Evolutionary conservation across 2,329 filamentous ascomycete species (phyloP), one percentile per base, ranked within the genome.

Genomic region (Ramichloridium luteum): DNA sequence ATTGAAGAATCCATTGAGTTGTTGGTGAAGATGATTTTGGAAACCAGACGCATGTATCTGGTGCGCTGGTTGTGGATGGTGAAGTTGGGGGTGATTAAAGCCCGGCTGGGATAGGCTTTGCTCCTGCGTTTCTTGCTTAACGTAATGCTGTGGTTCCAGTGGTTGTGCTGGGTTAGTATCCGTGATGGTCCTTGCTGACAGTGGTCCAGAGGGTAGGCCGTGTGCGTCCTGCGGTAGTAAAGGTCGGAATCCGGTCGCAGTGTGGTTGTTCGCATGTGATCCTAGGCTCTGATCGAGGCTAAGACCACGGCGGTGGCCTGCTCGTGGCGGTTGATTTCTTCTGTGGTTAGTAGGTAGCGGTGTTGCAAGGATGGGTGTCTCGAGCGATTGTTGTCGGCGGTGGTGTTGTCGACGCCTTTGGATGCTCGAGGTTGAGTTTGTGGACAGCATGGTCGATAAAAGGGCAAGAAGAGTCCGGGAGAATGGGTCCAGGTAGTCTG

Each of bases 381-480:
- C 81, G 62, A 82, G 81, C 57, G 85, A 93, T 53, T 82, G 78
- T 67, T 93, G 84, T 64, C 85, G 80, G 59, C 82, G 73, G 64
- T 93, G 84, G 61, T 74, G 70, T 63, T 74, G 73, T 58, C 77
- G 73, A 59, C 76, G 76, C 60, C 71, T 70, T 57, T 82, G 77
- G 66, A 83, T 74, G 67, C 68, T 75, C 62, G 69, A 74, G 54
- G 72, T 67, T 57, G 73, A 67, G 66, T 78, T 58, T 47, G 50
- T 76, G 64, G 80, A 80, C 76, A 85, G 77, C 81, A 86, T 86
- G 62, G 67, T 50, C 27, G 37, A 25, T 27, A 31, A 32, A 43
- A 30, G 20, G 36, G 74, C 69, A 72, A 73, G 67, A 69, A 50
- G 65, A 80, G 74, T 79, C 73, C 75, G 76, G 76, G 74, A 59